Evolutionary conservation across 2,329 filamentous ascomycete species (phyloP), one percentile per base, ranked within the genome.

Genomic region (Colletotrichum simmondsii): DNA sequence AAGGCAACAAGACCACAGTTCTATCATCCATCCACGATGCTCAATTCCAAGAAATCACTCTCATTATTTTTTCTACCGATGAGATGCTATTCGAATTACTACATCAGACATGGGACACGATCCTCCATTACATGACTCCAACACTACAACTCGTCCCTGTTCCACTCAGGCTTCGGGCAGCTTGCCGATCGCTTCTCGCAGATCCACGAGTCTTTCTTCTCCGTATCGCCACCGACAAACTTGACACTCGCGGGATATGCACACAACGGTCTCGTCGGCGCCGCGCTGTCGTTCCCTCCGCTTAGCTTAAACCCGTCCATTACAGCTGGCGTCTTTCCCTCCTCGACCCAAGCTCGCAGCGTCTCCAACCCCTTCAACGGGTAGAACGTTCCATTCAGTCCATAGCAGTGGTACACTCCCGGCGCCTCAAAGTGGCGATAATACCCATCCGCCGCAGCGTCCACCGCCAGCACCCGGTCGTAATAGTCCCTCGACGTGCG

Each of bases 361-460:
- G 70, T 56, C 35, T 74, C 72, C 10, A 74, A 35, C 14, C 59
- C 72, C 26, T 57, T 69, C 12, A 73, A 61, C 61, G 72, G 72
- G 37, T 73, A 74, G 37, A 59, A 74, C 8, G 56, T 70, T 14
- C 72, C 70, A 26, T 68, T 61, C 12, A 65, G 30, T 37, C 74
- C 70, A 42, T 70, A 73, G 69, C 89, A 90, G 77, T 90, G 88
- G 19, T 80, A 81, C 79, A 89, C 85, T 1, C 87, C 88, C 1
- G 87, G 87, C 5, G 89, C 83, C 8, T 82, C 78, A 76, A 89
- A 90, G 75, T 88, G 81, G 2, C 82, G 77, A 78, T 88, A 90
- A 77, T 87, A 87, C 30, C 86, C 84, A 24, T 26, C n/a, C 5
- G 68, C 72, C 4, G 26, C 54, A 8, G 12, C n/a, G 32, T 75